Percentiles rank a stretch among this genome's conserved stretches.
phyloP scores from a whole-genome alignment of 1,139 yeast species.

The Hansenula sp. region DNA sequence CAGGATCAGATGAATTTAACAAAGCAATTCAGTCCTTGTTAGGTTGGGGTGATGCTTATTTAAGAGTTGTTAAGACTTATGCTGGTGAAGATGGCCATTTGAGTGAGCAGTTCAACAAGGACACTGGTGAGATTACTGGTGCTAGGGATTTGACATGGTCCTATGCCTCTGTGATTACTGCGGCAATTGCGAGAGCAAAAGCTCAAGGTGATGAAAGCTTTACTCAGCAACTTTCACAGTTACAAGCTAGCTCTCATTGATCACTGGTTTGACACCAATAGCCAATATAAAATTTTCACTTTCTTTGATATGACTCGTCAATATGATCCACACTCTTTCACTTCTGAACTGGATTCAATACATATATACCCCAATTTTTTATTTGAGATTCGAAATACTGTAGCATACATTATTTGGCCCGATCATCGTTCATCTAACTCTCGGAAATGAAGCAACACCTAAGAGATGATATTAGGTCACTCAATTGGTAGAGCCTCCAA shows the following conservation, averaged over 20 bases:
- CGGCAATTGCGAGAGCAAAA: background rate
- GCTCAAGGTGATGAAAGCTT: background rate
- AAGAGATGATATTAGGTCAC: too few species aligned
- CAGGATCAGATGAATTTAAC: slow-evolving; percentile 39
- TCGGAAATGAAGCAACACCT: too few species aligned
- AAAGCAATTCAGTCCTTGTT: slow-evolving; percentile 39
- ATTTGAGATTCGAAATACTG: too few species aligned
- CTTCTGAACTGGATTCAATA: too few species aligned
- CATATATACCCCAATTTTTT: too few species aligned
- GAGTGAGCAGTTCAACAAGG: slow-evolving; percentile 80
- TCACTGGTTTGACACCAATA: too few species aligned
- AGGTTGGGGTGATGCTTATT: slow-evolving; percentile 65
- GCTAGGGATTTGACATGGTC: slow-evolving; percentile 87
- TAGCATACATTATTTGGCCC: too few species aligned
- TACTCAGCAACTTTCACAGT: background rate
- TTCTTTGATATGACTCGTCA: too few species aligned
- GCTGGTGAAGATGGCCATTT: slow-evolving; percentile 63
- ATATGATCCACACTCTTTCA: too few species aligned
- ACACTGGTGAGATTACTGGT: slow-evolving; percentile 78
- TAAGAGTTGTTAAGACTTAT: slow-evolving; percentile 66
- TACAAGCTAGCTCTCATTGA: background rate
- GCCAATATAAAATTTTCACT: too few species aligned
- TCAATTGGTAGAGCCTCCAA: too few species aligned
- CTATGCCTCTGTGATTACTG: slow-evolving; percentile 32
- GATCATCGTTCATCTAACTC: too few species aligned